Conservation (phyloP, 768 basidiomycete genomes). For the Mrakia gelida region DNA sequence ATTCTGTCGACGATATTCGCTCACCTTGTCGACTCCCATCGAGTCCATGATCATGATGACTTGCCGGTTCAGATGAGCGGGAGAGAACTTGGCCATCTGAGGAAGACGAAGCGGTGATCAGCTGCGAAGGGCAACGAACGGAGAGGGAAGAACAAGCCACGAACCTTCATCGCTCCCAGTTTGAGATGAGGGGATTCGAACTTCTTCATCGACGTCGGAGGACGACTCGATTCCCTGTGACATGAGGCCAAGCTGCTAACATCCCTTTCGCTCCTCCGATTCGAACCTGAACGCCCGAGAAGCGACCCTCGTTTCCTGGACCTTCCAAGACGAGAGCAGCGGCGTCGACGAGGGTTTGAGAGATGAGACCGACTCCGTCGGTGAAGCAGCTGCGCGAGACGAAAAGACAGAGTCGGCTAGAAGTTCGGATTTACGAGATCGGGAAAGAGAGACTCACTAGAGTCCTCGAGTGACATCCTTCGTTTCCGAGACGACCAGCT, state of each 20-base stretch:
- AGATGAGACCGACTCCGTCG: slow-evolving; percentile 26
- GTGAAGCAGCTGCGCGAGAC: slow-evolving; percentile 13
- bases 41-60: slow-evolving; percentile 22
- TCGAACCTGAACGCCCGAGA: slow-evolving; percentile 23
- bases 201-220: slow-evolving; percentile 20
- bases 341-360: not conserved
- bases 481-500: not conserved
- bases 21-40: slow-evolving; percentile 1
- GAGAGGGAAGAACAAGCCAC: not conserved
- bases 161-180: slow-evolving; percentile 24
- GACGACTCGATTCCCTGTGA: not conserved
- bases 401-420: not conserved
- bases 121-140: not conserved
- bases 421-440: not conserved
- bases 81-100: slow-evolving; percentile 11
- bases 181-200: not conserved
- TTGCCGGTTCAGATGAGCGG: slow-evolving; percentile 25
- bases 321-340: slow-evolving; percentile 4
- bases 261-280: slow-evolving; percentile 30
- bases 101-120: not conserved
- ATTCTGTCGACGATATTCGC: not conserved
- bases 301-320: not conserved
- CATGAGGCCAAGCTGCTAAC: slow-evolving; percentile 15
- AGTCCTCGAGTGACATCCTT: not conserved
- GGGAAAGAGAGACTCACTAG: not conserved